Base-by-base conservation (phyloP, 371 early-diverging fungal genomes). In the Syncephalastrum racemosum region DNA sequence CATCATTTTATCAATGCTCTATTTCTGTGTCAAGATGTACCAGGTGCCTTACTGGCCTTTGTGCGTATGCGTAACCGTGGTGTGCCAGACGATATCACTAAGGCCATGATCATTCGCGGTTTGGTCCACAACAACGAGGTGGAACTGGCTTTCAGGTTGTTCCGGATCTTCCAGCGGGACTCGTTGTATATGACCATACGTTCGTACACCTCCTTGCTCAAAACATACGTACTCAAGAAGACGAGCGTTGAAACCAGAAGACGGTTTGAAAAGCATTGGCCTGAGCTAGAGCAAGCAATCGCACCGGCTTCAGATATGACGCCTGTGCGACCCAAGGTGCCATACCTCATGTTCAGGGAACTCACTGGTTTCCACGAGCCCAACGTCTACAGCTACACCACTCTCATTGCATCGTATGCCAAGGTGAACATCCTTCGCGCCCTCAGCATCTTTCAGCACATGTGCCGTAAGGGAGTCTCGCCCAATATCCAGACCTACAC, bases 361-460 rank as follows among this genome's bases (percentile, higher is more conserved):
- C 41, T 76, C 61, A 76, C 73, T n/a, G 71, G 69, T 8, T 73
- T 63, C 53, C 60, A 68, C 27, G 46, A 68, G 19, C 78, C 78
- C 13, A 68, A 78, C 46, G 68, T 62, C 14, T 78, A 72, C 58
- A 78, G 66, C 15, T 78, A 78, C 67, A 72, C 75, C 56, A 72
- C 75, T 8, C 61, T 78, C 24, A 78, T 78, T 47, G 61, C 78
- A 41, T 75, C 75, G 20, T 75, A 75, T 69, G 70, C 75, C 41
- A 78, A 72, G 46, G 31, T 56, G 16, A 62, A 71, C 47, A 63
- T 75, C 22, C 54, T 47, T 10, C 63, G 67, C 14, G 75, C 78
- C 7, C 54, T 70, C 49, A 66, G 60, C 19, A 59, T 75, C 7
- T 78, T 74, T 47, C 54, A 63, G 2, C 67, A 74, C 46, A 78